Evolutionary conservation across 257 asterid genomes (phyloP), one percentile per base, ranked within the genome.

Genomic region (Nicotiana noctiflora): DNA sequence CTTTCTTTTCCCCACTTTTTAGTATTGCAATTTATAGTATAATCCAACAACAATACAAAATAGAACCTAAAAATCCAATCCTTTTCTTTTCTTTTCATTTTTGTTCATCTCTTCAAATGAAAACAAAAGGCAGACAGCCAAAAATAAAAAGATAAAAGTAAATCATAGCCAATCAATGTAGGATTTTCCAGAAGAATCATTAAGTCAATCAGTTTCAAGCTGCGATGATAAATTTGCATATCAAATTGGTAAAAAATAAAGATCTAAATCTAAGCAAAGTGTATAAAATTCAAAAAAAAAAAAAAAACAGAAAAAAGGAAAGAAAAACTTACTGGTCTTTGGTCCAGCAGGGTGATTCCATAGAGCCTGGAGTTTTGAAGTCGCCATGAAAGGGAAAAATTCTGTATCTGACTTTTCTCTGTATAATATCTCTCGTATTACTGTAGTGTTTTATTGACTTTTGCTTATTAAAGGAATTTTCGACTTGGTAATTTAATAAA

Each of bases 271-370:
- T 25, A 74, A 74, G 40, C 3, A 23, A 49, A 56, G 23, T 17
- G 1, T 18, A 56, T 56, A n/a, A 56, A 56, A 18, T 56, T 53
- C 49, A 40, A 40, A 11, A 40, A 40, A 6, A 8, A 2, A 7
- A 40, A 40, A 40, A 40, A 2, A 68, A 37, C 17, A 34, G 8
- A 34, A 64, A 29, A 10, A 10, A 5, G 1, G 1, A 0, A 4
- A 29, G 9, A 31, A 56, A 18, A 79, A 29, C 82, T 51, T 15
- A 79, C 82, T 79, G 66, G 82, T 79, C 14, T 79, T 79, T 3
- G 82, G 82, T 1, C 82, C 82, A 64, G 82, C 82, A 37, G 82
- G 82, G 40, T 79, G 82, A 79, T 79, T 79, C 82, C 82, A 79
- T n/a, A 79, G 77, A 79, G 82, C 82, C 49, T 79, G 82, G 25